These are phyloP conservation scores for Acorus calamus DNA, from an alignment of 106 monocot species.

Conservation along the genomic window DNA sequence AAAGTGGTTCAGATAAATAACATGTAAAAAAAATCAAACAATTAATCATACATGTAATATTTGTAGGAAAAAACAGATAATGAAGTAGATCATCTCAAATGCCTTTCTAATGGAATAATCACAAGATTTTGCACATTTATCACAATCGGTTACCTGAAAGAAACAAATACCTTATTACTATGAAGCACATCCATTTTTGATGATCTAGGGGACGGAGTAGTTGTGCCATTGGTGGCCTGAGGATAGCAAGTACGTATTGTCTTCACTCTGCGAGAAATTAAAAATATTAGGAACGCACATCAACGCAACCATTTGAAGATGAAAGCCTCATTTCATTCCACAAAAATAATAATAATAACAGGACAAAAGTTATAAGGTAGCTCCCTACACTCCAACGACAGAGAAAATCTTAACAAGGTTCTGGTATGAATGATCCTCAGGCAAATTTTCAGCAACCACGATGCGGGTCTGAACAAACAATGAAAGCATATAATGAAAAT, in stretches of 20 bases:
- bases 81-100: too few species aligned
- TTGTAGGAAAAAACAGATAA: too few species aligned
- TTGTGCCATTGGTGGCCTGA: constrained; percentile 59
- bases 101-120: too few species aligned
- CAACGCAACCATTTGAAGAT: not conserved
- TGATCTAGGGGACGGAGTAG: constrained; percentile 55
- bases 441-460: constrained; percentile 93
- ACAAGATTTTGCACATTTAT: too few species aligned
- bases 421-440: constrained; percentile 96
- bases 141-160: not conserved
- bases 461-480: constrained; percentile 61
- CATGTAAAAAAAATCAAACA: too few species aligned
- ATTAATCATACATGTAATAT: too few species aligned
- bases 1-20: too few species aligned
- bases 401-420: constrained; percentile 93
- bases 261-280: constrained; percentile 63
- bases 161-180: constrained; percentile 60
- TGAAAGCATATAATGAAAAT: not conserved
- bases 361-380: not conserved
- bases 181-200: constrained; percentile 86
- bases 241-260: constrained; percentile 99
- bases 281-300: not conserved
- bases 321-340: not conserved
- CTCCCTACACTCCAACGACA: constrained; percentile 64
- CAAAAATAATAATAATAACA: not conserved